These are phyloP conservation scores for Drechmeria coniospora DNA, from an alignment of 2,329 filamentous ascomycete genomes.

Conservation along the genomic window DNA sequence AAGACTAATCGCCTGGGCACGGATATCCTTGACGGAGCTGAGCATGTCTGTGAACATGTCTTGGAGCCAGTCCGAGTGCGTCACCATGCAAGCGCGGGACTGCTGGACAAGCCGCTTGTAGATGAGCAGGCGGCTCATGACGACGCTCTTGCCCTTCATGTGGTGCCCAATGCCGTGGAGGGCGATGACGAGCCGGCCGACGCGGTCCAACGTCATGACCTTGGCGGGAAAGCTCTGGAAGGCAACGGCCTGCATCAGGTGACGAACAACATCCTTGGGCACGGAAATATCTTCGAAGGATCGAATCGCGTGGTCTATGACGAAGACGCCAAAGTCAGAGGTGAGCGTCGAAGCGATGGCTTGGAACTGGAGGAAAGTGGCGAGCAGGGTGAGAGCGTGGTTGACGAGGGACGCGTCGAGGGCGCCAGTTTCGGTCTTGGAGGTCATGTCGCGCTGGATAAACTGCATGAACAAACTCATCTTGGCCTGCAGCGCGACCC, in stretches of 20 bases:
- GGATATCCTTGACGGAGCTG: slow-evolving; percentile 61
- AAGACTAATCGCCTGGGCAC: slow-evolving; percentile 56
- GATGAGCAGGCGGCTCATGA: slow-evolving; percentile 60
- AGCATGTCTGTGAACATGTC: slow-evolving; percentile 73
- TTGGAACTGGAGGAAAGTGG: slow-evolving; percentile 59
- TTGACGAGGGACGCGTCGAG: slow-evolving; percentile 56
- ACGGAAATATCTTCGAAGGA: slow-evolving; percentile 51
- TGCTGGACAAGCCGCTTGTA: slow-evolving; percentile 67
- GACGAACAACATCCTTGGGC: slow-evolving; percentile 64
- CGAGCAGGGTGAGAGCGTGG: slow-evolving; percentile 64
- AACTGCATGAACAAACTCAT: slow-evolving; percentile 66
- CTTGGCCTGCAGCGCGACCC: slow-evolving; percentile 56
- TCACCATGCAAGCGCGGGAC: slow-evolving; percentile 52
- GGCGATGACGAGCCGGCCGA: slow-evolving; percentile 53
- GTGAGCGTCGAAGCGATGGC: slow-evolving; percentile 56
- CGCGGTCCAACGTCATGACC: slow-evolving; percentile 57
- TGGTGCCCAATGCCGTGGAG: slow-evolving; percentile 60
- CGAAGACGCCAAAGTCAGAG: slow-evolving; percentile 63
- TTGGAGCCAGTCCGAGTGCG: slow-evolving; percentile 63
- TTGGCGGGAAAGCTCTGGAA: slow-evolving; percentile 64
- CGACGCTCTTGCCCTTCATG: slow-evolving; percentile 65
- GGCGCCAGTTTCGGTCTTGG: slow-evolving; percentile 37
- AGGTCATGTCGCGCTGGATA: slow-evolving; percentile 65
- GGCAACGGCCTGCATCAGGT: slow-evolving; percentile 66
- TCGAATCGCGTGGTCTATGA: slow-evolving; percentile 67